phyloP scores from a whole-genome alignment of 352 stramenopile genomes.

The Pythium chondricola region DNA sequence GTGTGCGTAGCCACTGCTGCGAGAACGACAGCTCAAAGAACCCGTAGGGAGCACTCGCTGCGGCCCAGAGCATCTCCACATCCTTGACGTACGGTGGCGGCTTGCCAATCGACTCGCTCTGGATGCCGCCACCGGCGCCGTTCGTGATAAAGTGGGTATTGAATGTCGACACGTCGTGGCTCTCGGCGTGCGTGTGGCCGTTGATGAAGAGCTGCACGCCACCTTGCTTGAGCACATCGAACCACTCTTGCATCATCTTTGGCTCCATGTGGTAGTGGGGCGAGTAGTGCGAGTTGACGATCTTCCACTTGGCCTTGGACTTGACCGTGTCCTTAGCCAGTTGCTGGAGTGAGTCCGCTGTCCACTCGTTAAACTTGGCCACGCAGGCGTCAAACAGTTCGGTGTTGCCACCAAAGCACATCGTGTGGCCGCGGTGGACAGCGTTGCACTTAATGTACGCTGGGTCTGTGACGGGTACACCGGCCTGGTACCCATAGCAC shows the following conservation, averaged over 20 bases:
- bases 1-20: conserved; percentile 30
- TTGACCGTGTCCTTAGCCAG: conserved; percentile 37
- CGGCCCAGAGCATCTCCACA: conserved; percentile 20
- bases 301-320: conserved; percentile 77
- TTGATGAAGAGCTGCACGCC: conserved; percentile 65
- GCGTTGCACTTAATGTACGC: conserved; percentile 37
- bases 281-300: conserved; percentile 82
- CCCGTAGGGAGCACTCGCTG: conserved; percentile 23
- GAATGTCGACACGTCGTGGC: conserved; percentile 42
- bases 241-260: conserved; percentile 53
- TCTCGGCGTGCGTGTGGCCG: conserved; percentile 74
- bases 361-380: conserved; percentile 57
- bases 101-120: conserved; percentile 22
- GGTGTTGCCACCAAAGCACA: conserved; percentile 48
- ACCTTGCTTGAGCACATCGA: conserved; percentile 36
- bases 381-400: conserved; percentile 57
- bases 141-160: conserved; percentile 37
- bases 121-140: conserved; percentile 29
- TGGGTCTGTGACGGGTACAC: conserved; percentile 25
- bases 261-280: conserved; percentile 69
- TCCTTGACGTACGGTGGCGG: conserved; percentile 16
- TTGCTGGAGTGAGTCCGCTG: conserved; percentile 61
- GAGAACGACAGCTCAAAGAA: conserved; percentile 38
- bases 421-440: conserved; percentile 34
- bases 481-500: conserved; percentile 68